Conservation (phyloP, 1,139 yeast genomes). For the Diutina neorugosa region DNA sequence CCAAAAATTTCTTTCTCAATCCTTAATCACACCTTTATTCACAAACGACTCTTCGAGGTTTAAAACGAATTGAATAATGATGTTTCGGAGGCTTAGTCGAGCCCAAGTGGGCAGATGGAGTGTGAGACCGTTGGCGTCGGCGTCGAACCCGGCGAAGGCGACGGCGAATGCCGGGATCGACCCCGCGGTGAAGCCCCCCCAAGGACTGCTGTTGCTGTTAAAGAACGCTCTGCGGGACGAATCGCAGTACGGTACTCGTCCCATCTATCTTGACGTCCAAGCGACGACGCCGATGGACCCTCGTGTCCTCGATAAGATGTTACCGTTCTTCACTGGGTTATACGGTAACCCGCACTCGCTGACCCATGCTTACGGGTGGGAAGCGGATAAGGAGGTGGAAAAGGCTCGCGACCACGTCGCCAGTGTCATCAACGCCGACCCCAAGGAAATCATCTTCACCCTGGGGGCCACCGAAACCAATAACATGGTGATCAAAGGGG, state of each 20-base stretch:
- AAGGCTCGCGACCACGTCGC: conserved; percentile 77
- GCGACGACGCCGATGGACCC: conserved; percentile 99
- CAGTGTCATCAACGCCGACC: conserved; percentile 77
- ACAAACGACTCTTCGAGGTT: too few relatives aligned
- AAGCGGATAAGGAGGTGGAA: conserved; percentile 87
- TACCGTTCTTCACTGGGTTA: conserved; percentile 81
- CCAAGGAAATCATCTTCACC: conserved; percentile 92
- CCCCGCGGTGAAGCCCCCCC: background rate
- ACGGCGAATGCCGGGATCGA: background rate
- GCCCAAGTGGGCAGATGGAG: background rate
- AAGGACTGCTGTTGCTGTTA: conserved; percentile 16
- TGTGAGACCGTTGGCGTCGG: background rate
- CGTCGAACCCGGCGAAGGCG: background rate
- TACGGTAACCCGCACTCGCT: conserved; percentile 97
- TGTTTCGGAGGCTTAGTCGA: background rate
- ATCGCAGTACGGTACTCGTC: conserved; percentile 52
- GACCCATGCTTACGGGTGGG: conserved; percentile 99
- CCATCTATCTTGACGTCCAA: conserved; percentile 89
- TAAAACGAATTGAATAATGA: background rate
- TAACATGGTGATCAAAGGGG: conserved; percentile 91
- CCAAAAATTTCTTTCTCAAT: background rate
- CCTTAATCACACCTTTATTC: background rate
- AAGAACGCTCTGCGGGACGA: conserved; percentile 36
- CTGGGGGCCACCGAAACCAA: conserved; percentile 98
- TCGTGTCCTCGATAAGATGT: conserved; percentile 87